Conservation (phyloP, 257 asterid species). For the Capsicum baccatum region DNA sequence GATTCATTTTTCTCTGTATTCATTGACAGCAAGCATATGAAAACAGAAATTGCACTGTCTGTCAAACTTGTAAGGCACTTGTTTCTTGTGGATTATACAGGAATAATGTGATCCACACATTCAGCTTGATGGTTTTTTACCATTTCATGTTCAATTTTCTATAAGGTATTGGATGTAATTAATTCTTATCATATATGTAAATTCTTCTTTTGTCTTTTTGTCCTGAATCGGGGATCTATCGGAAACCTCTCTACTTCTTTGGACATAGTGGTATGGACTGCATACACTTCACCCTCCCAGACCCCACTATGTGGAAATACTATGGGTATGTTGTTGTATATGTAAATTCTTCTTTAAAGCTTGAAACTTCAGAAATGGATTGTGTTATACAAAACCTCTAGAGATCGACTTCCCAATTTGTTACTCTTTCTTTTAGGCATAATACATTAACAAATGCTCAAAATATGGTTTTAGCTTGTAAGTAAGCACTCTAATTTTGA, state of each 20-base stretch:
- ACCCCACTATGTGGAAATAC: too few relatives aligned
- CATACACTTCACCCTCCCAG: too few relatives aligned
- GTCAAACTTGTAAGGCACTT: background rate
- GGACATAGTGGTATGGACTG: too few relatives aligned
- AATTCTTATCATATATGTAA: background rate
- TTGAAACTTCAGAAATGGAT: conserved; percentile 7
- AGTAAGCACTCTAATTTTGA: too few relatives aligned
- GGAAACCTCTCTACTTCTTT: too few relatives aligned
- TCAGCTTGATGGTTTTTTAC: background rate
- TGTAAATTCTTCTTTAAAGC: background rate
- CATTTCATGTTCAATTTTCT: background rate
- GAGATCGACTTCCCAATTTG: too few relatives aligned
- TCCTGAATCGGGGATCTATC: too few relatives aligned
- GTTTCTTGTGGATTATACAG: background rate
- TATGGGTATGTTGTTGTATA: background rate
- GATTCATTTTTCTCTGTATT: conserved; percentile 4
- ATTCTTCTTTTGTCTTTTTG: background rate
- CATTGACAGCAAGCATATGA: conserved; percentile 1
- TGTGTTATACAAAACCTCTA: background rate
- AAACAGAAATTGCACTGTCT: background rate
- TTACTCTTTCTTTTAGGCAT: background rate
- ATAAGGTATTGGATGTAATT: background rate
- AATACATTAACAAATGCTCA: too few relatives aligned
- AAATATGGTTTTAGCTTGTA: too few relatives aligned
- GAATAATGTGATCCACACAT: conserved; percentile 1